Evolutionary conservation across 202 grass and related monocot genomes (phyloP), one percentile per base, ranked within the genome.

Genomic region (Carex arenaria): DNA sequence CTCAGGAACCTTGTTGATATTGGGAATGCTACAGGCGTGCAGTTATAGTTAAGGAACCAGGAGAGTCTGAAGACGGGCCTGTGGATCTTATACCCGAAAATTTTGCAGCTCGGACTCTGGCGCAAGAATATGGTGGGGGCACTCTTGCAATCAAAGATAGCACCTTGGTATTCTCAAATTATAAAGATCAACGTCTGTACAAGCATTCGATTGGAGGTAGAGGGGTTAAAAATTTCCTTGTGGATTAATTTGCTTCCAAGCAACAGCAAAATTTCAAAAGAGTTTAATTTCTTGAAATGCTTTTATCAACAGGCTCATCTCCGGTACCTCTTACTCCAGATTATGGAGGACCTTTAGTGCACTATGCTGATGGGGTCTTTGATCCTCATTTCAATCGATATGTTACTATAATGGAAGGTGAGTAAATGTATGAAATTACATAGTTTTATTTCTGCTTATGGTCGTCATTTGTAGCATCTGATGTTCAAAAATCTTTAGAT

Each of bases 321-420:
- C 92, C 92, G 73, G 30, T 88, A 67, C 95, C 95, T 81, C 79
- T 94, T 82, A 94, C 95, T 87, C 95, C 92, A 2, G 92, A 97
- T 89, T 94, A 94, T 91, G 84, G 89, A 80, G 92, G 82, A 13
- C 84, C 90, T 10, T 40, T 79, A 10, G 86, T 97, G 56, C 79
- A 85, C 91, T 97, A 93, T 89, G 95, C 92, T 77, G 95, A 97
- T 91, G 95, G 95, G 36, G 89, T 90, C 61, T 97, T 94, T 86
- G 92, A 97, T 87, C 89, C 87, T 82, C 90, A 91, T 88, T 97
- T 93, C 71, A 72, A 69, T 84, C 90, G 92, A 86, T 97, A 90
- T 90, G 38, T 97, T 86, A 91, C 92, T 77, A 80, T 97, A 84
- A 86, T 97, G 84, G 95, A 97, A 97, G 95, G 95, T 97, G 56